Percentiles rank a stretch among this genome's conserved stretches.
These are phyloP conservation scores for Naganishia albida DNA, from an alignment of 1,284 basidiomycete genomes.

Conservation along the genomic window DNA sequence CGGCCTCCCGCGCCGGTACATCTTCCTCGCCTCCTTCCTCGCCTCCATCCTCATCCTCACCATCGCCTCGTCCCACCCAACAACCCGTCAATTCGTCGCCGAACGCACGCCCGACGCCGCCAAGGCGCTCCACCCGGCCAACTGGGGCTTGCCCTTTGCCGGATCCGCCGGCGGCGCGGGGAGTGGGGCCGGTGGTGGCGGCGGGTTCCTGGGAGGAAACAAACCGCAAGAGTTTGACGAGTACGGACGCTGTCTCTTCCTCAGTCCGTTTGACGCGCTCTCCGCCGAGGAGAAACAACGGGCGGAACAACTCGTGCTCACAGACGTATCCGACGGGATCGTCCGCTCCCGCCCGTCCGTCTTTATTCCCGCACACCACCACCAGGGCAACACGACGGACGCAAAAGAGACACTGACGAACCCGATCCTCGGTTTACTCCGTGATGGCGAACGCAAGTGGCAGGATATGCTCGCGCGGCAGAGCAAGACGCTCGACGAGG, in stretches of 20 bases:
- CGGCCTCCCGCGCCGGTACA: constrained; percentile 29
- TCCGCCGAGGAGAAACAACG: constrained; percentile 43
- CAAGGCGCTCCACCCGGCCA: constrained; percentile 26
- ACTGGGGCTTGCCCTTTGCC: constrained; percentile 28
- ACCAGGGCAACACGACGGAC: constrained; percentile 2
- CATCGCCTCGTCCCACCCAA: constrained; percentile 26
- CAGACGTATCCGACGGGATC: constrained; percentile 45
- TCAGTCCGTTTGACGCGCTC: constrained; percentile 52
- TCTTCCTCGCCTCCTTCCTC: constrained; percentile 27
- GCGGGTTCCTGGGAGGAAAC: constrained; percentile 33
- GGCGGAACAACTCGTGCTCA: constrained; percentile 42
- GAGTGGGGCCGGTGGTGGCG: neutral
- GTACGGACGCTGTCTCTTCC: constrained; percentile 50
- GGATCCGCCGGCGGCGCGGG: constrained; percentile 10
- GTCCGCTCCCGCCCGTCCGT: constrained; percentile 35
- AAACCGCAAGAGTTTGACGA: constrained; percentile 50
- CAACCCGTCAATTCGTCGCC: constrained; percentile 23
- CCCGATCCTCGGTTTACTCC: constrained; percentile 55
- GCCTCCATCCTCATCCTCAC: constrained; percentile 26
- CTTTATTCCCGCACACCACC: constrained; percentile 12
- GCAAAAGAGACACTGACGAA: constrained; percentile 43
- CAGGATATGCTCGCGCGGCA: constrained; percentile 52
- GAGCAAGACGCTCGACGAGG: constrained; percentile 56
- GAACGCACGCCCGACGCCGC: constrained; percentile 25
- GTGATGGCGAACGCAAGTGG: constrained; percentile 56